Base-by-base conservation (phyloP, 1,284 basidiomycete species). In the Boletus smithii region DNA sequence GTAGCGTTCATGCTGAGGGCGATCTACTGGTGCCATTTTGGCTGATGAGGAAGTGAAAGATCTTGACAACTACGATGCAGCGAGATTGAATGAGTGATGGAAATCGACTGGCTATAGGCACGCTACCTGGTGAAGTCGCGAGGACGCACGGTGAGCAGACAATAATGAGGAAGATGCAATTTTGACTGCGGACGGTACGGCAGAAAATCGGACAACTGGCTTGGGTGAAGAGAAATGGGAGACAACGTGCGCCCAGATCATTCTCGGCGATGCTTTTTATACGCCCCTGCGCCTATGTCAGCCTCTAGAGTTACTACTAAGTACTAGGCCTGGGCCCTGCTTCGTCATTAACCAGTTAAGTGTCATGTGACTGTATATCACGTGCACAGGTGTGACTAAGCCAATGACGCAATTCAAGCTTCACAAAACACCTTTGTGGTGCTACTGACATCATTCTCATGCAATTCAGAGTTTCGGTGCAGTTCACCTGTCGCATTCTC, bases 11-110 rank as follows among this genome's bases (percentile, higher is more conserved):
- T 51, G 53, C 4, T 73, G 77, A 20, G 85, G 80, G 57, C 75
- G 81, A 43, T 79, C 76, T 35, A 89, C 72, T 30, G 88, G 88
- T 42, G 88, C 76, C 88, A 81, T 90, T 30, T 66, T 77, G 20
- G 61, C 54, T 14, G 67, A 66, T 22, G 66, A 67, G 36, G 64
- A 66, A 31, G 66, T 64, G 44, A 83, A 73, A 20, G 72, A 64
- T 66, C 79, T 70, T 42, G 74, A 69, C 46, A 85, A 69, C 81
- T 83, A 54, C 39, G 31, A 42, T 23, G 32, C 6, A 48, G 13
- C 13, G 29, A 40, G 43, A n/a, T 22, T 32, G 40, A 54, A 29
- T 31, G 40, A 22, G 20, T 23, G 36, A 51, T 35, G 33, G 39
- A 41, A 40, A 33, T 14, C 3, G 8, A 5, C 1, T 18, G 14